These are phyloP conservation scores for Flammula alnicola DNA, from an alignment of 1,284 basidiomycete genomes.

Conservation along the genomic window DNA sequence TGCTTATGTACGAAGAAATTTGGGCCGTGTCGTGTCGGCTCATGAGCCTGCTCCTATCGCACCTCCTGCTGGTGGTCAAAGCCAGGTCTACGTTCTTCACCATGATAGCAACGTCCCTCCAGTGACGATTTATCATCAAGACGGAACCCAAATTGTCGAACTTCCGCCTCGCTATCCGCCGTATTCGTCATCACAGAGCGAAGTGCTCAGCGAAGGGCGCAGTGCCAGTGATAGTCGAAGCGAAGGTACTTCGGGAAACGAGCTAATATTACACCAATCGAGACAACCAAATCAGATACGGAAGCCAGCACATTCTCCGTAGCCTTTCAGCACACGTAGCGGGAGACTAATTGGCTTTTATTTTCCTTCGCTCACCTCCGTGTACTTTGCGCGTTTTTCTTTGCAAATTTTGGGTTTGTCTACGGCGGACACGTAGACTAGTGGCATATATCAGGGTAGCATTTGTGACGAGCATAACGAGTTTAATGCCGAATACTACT, in stretches of 20 bases:
- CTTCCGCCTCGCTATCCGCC: slow-evolving; percentile 56
- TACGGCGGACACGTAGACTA: too few relatives aligned
- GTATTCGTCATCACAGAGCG: slow-evolving; percentile 15
- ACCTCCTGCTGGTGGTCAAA: slow-evolving; percentile 20
- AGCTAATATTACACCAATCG: slow-evolving; percentile 30
- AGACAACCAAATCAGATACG: slow-evolving; percentile 29
- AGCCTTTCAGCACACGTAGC: neutral
- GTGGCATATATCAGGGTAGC: too few relatives aligned
- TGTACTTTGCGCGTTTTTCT: neutral
- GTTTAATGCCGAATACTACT: too few relatives aligned
- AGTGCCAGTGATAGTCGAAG: slow-evolving; percentile 28
- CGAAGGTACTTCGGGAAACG: slow-evolving; percentile 19
- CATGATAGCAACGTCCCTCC: slow-evolving; percentile 59
- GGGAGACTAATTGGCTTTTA: neutral
- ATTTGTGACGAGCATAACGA: too few relatives aligned
- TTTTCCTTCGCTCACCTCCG: neutral
- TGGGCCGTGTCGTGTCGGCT: slow-evolving; percentile 11
- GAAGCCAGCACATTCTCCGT: slow-evolving; percentile 21
- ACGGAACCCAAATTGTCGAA: slow-evolving; percentile 60
- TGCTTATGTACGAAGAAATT: slow-evolving; percentile 7
- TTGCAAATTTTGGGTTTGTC: too few relatives aligned
- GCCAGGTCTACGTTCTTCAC: slow-evolving; percentile 61
- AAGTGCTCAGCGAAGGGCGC: slow-evolving; percentile 17
- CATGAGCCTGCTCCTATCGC: slow-evolving; percentile 14
- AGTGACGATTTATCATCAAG: slow-evolving; percentile 59